Evolutionary conservation across 208 protist genomes (phyloP).

Genomic region (Trypanosoma boissoni): DNA sequence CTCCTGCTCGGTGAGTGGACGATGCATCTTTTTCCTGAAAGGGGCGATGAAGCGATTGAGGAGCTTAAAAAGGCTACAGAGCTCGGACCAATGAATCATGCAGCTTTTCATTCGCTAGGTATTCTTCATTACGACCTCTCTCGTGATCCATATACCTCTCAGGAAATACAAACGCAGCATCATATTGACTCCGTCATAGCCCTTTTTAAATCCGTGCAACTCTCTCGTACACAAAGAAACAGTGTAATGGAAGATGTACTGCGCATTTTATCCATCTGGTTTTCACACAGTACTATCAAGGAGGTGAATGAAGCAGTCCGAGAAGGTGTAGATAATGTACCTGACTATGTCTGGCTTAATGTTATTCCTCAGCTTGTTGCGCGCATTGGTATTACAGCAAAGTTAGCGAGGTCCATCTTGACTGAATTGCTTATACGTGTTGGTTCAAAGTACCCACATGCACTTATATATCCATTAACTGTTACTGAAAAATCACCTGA

Average conservation of each 20-base stretch:
- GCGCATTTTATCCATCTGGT: constrained; percentile 98
- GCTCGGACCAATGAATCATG: constrained; percentile 66
- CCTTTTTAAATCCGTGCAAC: constrained; percentile 79
- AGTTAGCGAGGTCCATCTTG: constrained; percentile 89
- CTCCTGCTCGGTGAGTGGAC: constrained; percentile 88
- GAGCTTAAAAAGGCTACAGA: constrained; percentile 64
- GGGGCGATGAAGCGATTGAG: constrained; percentile 76
- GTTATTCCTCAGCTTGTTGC: constrained; percentile 99
- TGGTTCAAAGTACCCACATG: constrained; percentile 97
- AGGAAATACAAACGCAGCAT: constrained; percentile 59
- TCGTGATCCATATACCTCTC: constrained; percentile 51
- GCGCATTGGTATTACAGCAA: constrained; percentile 93
- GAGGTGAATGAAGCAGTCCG: constrained; percentile 85
- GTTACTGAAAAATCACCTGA: constrained; percentile 94
- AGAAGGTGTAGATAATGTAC: constrained; percentile 91
- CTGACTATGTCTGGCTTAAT: constrained; percentile 97
- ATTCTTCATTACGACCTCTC: constrained; percentile 88
- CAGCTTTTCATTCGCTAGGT: constrained; percentile 82
- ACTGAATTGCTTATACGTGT: constrained; percentile 94
- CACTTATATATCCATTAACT: constrained; percentile 99
- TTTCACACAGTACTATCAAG: constrained; percentile 82
- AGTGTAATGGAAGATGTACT: constrained; percentile 97
- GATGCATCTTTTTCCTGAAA: constrained; percentile 73
- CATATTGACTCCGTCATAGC: constrained; percentile 69
- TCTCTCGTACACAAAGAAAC: constrained; percentile 61